Percentiles rank a stretch among this genome's conserved stretches.
Evolutionary conservation across 768 basidiomycete genomes (phyloP).

Genomic region (Russula griseocarnosa): DNA sequence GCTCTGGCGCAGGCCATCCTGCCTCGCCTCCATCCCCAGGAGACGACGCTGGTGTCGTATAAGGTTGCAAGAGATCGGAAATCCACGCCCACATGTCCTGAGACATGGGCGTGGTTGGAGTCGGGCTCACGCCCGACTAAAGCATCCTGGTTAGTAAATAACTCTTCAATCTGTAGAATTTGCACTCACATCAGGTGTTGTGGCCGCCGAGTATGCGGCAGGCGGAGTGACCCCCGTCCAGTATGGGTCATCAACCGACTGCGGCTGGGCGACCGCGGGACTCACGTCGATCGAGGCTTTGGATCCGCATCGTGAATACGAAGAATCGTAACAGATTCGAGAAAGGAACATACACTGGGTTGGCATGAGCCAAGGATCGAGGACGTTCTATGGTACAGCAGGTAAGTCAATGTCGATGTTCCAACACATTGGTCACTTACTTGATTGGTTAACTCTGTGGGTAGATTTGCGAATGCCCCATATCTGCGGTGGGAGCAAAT

Average conservation of each 20-base stretch:
- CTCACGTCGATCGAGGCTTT: background rate
- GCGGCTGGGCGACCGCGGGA: background rate
- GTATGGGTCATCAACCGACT: background rate
- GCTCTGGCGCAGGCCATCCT: background rate
- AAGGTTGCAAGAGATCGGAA: background rate
- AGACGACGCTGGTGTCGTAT: background rate
- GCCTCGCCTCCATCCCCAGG: background rate
- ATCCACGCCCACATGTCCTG: background rate
- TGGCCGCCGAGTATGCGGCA: background rate
- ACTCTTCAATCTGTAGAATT: background rate
- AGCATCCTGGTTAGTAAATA: background rate
- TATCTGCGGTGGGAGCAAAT: background rate
- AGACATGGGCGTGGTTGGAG: background rate
- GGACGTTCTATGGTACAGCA: background rate
- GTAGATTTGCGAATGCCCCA: no score
- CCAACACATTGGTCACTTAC: background rate
- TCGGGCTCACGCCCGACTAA: background rate
- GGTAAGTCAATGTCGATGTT: background rate
- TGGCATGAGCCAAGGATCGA: background rate
- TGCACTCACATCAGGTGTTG: no score
- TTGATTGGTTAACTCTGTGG: background rate
- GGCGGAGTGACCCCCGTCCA: background rate
- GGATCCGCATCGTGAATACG: background rate
- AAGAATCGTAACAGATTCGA: background rate
- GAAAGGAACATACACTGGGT: background rate